These are phyloP conservation scores for Paulownia fortunei DNA, from an alignment of 257 asterid species.

Conservation along the genomic window DNA sequence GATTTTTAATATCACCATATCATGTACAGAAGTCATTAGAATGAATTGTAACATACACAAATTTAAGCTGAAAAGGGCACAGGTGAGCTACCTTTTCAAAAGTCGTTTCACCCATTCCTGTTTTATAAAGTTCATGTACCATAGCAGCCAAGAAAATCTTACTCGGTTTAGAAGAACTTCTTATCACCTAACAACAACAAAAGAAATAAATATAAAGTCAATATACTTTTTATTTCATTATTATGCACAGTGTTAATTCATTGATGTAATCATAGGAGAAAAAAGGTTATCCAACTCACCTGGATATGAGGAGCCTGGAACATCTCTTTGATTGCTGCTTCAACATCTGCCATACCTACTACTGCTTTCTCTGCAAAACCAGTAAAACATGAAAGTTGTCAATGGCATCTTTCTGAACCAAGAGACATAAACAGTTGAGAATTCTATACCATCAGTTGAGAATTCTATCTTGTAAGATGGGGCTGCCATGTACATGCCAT, in stretches of 20 bases:
- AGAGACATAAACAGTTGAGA: not conserved
- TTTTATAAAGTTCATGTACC: slow-evolving; percentile 92
- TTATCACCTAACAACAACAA: slow-evolving; percentile 70
- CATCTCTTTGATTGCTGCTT: slow-evolving; percentile 93
- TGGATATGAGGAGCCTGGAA: slow-evolving; percentile 99
- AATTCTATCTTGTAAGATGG: not conserved
- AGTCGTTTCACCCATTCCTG: slow-evolving; percentile 97
- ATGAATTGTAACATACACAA: slow-evolving; percentile 2
- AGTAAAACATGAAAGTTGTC: slow-evolving; percentile 9
- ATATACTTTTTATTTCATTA: not conserved
- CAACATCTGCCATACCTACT: slow-evolving; percentile 82
- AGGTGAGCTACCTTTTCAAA: slow-evolving; percentile 75
- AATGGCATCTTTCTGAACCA: slow-evolving; percentile 15
- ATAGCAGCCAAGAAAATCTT: slow-evolving; percentile 95
- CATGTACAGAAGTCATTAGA: not conserved
- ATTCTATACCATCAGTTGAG: not conserved
- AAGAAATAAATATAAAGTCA: not conserved
- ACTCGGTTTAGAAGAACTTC: slow-evolving; percentile 72
- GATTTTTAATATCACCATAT: not conserved
- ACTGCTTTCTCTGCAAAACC: slow-evolving; percentile 59
- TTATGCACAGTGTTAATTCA: not conserved
- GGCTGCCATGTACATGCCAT: not conserved
- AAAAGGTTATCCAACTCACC: slow-evolving; percentile 51
- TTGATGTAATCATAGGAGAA: slow-evolving; percentile 11
- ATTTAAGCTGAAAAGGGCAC: slow-evolving; percentile 25